These are phyloP conservation scores for Xylaria sp. DNA, from an alignment of 495 filamentous ascomycete species.

Conservation along the genomic window DNA sequence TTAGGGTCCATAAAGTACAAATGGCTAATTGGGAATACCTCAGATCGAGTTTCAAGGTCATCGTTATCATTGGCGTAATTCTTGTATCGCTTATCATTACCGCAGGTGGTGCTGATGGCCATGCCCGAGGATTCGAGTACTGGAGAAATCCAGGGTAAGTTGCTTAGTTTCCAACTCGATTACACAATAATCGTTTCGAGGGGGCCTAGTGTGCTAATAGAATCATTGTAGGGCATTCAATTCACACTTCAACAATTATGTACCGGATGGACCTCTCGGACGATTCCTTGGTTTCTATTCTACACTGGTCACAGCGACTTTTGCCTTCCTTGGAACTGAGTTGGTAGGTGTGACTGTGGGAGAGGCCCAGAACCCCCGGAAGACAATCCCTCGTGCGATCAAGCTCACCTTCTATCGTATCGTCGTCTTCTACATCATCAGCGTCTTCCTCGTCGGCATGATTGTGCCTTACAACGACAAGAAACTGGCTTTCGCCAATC, in stretches of 20 bases:
- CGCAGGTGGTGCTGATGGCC: constrained; percentile 76
- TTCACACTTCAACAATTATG: constrained; percentile 66
- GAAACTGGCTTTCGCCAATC: constrained; percentile 60
- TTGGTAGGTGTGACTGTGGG: constrained; percentile 81
- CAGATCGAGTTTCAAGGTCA: constrained; percentile 62
- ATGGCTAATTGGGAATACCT: not conserved
- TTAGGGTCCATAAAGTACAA: not conserved
- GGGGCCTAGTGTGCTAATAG: not conserved
- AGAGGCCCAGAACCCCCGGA: constrained; percentile 80
- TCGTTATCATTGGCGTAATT: constrained; percentile 70
- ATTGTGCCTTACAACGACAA: constrained; percentile 65
- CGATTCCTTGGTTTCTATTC: constrained; percentile 81
- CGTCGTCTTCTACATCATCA: constrained; percentile 75
- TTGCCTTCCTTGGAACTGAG: constrained; percentile 87
- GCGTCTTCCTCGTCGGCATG: constrained; percentile 75
- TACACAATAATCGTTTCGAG: constrained; percentile 16
- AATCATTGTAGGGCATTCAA: constrained; percentile 66
- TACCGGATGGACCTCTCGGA: constrained; percentile 55
- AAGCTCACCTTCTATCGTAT: constrained; percentile 77
- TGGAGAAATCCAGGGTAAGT: constrained; percentile 74
- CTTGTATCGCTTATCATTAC: constrained; percentile 74
- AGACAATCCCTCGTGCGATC: constrained; percentile 75
- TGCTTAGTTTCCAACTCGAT: constrained; percentile 53
- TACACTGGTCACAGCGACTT: constrained; percentile 77
- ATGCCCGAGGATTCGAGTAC: constrained; percentile 77